Conservation (phyloP, 768 basidiomycete species). For the Psilocybe cyanescens region DNA sequence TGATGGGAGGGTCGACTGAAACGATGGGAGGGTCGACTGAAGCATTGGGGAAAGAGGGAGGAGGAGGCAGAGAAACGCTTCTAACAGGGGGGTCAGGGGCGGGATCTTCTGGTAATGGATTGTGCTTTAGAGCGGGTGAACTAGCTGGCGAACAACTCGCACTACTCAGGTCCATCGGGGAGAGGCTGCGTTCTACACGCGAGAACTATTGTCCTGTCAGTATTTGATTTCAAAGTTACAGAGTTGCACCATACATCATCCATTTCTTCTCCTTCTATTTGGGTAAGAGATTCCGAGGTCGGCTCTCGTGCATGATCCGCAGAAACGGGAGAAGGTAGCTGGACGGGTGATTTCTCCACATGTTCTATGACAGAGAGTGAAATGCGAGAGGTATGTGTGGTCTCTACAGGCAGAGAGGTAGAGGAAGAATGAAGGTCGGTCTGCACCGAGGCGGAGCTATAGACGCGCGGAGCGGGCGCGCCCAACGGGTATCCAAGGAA, state of each 20-base stretch:
- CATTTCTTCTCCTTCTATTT: conserved; percentile 16
- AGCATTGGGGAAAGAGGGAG: background rate
- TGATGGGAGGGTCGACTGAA: too few relatives aligned
- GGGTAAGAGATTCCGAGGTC: conserved; percentile 17
- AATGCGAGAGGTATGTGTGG: background rate
- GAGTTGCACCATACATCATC: conserved; percentile 19
- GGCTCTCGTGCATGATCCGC: conserved; percentile 24
- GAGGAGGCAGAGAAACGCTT: background rate
- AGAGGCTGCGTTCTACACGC: conserved; percentile 50
- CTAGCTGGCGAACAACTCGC: conserved; percentile 35
- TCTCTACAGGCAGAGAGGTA: conserved; percentile 3
- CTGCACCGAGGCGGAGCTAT: conserved; percentile 24
- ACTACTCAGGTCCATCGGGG: conserved; percentile 67
- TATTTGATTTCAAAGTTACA: background rate
- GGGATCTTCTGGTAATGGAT: conserved; percentile 7
- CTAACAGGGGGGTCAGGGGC: background rate
- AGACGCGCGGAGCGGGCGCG: conserved; percentile 23
- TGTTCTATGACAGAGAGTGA: conserved; percentile 1
- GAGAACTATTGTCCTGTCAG: conserved; percentile 15
- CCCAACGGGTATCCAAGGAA: conserved; percentile 22
- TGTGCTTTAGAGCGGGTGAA: conserved; percentile 14
- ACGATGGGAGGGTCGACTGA: background rate
- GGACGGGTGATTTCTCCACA: conserved; percentile 19
- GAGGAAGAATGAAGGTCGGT: conserved; percentile 20
- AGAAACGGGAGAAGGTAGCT: conserved; percentile 27